Percentiles rank a stretch among this genome's conserved stretches.
phyloP scores from a whole-genome alignment of 805 yeast genomes.

The Nematodospora valgi region DNA sequence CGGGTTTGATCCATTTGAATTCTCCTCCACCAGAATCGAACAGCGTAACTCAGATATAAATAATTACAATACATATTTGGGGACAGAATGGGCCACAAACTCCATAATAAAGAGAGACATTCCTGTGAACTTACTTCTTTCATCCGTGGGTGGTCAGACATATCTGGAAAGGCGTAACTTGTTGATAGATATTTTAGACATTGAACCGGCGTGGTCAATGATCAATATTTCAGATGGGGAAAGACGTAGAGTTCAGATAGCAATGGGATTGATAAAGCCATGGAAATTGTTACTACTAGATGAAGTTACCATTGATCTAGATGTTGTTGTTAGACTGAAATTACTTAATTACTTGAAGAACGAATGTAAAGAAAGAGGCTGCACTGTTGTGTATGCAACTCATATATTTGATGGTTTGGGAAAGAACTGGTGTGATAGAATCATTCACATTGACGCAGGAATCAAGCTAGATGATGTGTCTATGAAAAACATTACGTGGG shows the following conservation, averaged over 20 bases:
- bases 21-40: conserved; percentile 48
- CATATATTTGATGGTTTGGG: conserved; percentile 96
- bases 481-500: conserved; percentile 26
- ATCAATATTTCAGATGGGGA: conserved; percentile 91
- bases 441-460: conserved; percentile 78
- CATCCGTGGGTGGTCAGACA: conserved; percentile 69
- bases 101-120: conserved; percentile 88
- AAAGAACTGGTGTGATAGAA: conserved; percentile 75
- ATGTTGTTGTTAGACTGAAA: conserved; percentile 82
- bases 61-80: conserved; percentile 69
- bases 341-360: conserved; percentile 63
- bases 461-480: conserved; percentile 36
- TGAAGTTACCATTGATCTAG: conserved; percentile 96
- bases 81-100: conserved; percentile 97
- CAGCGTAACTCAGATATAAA: conserved; percentile 43
- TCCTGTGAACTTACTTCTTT: conserved; percentile 73
- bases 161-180: conserved; percentile 74
- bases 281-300: conserved; percentile 87
- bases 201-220: conserved; percentile 91
- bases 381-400: conserved; percentile 88
- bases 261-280: conserved; percentile 89
- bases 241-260: conserved; percentile 87
- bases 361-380: conserved; percentile 69
- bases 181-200: conserved; percentile 74
- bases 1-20: conserved; percentile 80